phyloP scores from a whole-genome alignment of 768 basidiomycete species.

The Leucosporidium yakuticum region DNA sequence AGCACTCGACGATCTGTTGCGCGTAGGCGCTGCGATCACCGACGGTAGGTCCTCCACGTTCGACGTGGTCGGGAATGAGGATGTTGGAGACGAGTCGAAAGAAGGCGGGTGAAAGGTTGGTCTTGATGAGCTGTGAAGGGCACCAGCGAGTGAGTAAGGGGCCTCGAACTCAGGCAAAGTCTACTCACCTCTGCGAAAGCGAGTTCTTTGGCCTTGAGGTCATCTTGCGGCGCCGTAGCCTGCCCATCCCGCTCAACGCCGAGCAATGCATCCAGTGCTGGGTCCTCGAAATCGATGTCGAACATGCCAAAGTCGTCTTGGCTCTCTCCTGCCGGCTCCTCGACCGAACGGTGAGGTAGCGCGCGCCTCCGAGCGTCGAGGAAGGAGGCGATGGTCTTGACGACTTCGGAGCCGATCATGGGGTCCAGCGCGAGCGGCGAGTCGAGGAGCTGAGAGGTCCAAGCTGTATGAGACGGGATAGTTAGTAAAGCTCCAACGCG shows the following conservation, averaged over 20 bases:
- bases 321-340: constrained; percentile 55
- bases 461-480: constrained; percentile 44
- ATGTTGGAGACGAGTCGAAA: constrained; percentile 54
- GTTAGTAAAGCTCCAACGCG: too few species aligned
- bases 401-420: constrained; percentile 53
- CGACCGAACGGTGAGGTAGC: neutral
- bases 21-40: constrained; percentile 43
- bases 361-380: constrained; percentile 48
- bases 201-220: constrained; percentile 49
- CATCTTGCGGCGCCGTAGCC: constrained; percentile 14
- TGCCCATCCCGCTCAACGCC: constrained; percentile 40
- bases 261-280: constrained; percentile 56
- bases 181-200: constrained; percentile 52
- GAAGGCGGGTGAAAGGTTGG: constrained; percentile 52
- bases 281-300: constrained; percentile 57
- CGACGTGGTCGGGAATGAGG: constrained; percentile 43
- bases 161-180: neutral
- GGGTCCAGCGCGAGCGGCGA: constrained; percentile 50
- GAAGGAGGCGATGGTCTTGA: constrained; percentile 57
- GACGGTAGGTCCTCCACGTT: constrained; percentile 24
- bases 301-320: constrained; percentile 67
- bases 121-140: constrained; percentile 11
- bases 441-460: constrained; percentile 54
- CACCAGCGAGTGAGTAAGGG: neutral
- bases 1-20: constrained; percentile 61